Base-by-base conservation (phyloP, 768 basidiomycete genomes). In the Boletus coccyginus region DNA sequence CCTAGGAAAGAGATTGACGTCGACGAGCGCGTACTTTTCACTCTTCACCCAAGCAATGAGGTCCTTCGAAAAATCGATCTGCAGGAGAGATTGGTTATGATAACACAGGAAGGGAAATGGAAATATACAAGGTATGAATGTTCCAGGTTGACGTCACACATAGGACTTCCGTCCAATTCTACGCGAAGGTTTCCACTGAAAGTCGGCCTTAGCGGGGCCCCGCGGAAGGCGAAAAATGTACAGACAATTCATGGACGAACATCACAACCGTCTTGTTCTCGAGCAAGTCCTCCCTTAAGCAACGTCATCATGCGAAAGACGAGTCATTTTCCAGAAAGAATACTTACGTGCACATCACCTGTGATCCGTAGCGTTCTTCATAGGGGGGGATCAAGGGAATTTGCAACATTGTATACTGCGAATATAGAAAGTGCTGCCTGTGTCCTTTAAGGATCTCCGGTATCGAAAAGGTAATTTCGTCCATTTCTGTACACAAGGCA, bases 181-280 rank as follows among this genome's bases (percentile, higher is more conserved):
- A 88, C 82, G 17, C 90, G 85, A 50, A 98, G 75, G 65, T 95
- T 94, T 31, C 96, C 96, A 64, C 95, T 97, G 58, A 11, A 17
- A 12, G 56, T 55, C 1, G 32, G 21, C 38, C 51, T 56, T 32
- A 46, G 57, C 41, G 41, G 50, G 36, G 16, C 33, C 21, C 32
- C 11, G 2, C 7, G 51, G 47, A 33, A 8, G 52, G 5, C 33
- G 21, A 45, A 42, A 39, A 19, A 50, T 31, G 33, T 31, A 73
- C 92, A 69, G 69, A 96, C 96, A 98, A 94, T 76, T 98, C 95
- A 73, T 99, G 97, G 7, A 90, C 84, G 65, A 98, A 92, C 41
- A 98, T 73, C 31, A 98, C 83, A 27, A 98, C 66, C 0, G 88
- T 92, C 32, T 83, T 74, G 52, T 88, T 87, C 29, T 86, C 80